Conservation (phyloP, 768 basidiomycete genomes). For the Lentinula raphanica region DNA sequence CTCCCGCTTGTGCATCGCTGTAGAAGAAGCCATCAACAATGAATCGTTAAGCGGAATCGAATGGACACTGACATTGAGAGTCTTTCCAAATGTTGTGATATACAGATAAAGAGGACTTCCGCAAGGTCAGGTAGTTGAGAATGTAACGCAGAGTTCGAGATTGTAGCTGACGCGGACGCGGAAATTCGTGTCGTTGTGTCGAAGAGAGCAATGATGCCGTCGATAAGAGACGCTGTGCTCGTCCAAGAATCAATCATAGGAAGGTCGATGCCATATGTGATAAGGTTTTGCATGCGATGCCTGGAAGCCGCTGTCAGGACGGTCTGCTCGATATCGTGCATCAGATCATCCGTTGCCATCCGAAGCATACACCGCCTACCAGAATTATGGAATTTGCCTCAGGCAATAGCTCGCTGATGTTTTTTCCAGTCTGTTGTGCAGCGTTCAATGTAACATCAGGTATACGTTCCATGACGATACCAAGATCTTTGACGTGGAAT, state of each 20-base stretch:
- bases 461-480: conserved; percentile 59
- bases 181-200: conserved; percentile 50
- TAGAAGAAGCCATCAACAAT: neutral
- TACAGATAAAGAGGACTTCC: conserved; percentile 54
- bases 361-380: conserved; percentile 39
- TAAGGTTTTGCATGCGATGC: conserved; percentile 66
- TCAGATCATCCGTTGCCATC: neutral
- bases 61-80: conserved; percentile 43
- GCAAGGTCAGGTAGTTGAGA: conserved; percentile 64
- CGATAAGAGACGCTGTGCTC: conserved; percentile 61
- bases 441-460: conserved; percentile 40
- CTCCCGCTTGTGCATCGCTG: conserved; percentile 43
- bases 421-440: conserved; percentile 38
- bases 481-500: conserved; percentile 59
- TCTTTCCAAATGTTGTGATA: conserved; percentile 68
- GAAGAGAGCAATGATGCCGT: conserved; percentile 68
- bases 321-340: conserved; percentile 37
- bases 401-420: conserved; percentile 41
- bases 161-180: conserved; percentile 30
- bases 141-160: conserved; percentile 31
- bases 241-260: conserved; percentile 83
- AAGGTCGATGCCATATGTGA: conserved; percentile 72
- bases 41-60: neutral
- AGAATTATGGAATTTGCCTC: conserved; percentile 69
- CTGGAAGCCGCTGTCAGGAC: conserved; percentile 68